phyloP scores from a whole-genome alignment of 306 rosid genomes.

The Quercus variabilis region DNA sequence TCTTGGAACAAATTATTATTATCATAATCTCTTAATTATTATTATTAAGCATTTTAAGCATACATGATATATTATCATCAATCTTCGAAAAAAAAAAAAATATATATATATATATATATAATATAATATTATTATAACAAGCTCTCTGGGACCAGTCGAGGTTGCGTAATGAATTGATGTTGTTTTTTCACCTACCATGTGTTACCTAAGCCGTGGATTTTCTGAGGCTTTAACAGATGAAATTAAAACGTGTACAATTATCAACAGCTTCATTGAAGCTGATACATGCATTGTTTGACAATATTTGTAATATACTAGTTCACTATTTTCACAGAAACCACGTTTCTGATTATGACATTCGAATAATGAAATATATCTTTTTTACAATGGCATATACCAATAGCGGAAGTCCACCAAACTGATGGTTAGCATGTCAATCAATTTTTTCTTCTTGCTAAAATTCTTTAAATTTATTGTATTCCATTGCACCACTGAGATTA shows the following conservation, averaged over 20 bases:
- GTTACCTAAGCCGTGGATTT: neutral
- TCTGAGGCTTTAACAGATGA: neutral
- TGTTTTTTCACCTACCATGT: neutral
- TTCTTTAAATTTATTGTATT: too few species aligned
- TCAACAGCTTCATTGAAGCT: neutral
- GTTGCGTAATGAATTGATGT: neutral
- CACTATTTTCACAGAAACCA: neutral
- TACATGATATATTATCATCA: too few species aligned
- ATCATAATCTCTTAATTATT: too few species aligned
- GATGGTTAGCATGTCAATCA: neutral
- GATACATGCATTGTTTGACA: neutral
- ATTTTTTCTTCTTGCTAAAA: too few species aligned
- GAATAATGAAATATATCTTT: neutral
- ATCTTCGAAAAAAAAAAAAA: too few species aligned
- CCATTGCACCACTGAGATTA: too few species aligned
- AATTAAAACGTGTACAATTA: neutral
- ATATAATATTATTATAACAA: too few species aligned
- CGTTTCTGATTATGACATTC: neutral
- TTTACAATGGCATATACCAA: too few species aligned
- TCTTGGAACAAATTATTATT: too few species aligned
- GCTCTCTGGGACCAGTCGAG: neutral
- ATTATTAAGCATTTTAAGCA: too few species aligned
- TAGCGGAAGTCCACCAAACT: neutral
- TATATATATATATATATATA: too few species aligned
- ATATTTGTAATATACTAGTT: neutral